Evolutionary conservation across 73 alveolate species (phyloP), one percentile per base, ranked within the genome.

Genomic region (Paramecium sonneborni): DNA sequence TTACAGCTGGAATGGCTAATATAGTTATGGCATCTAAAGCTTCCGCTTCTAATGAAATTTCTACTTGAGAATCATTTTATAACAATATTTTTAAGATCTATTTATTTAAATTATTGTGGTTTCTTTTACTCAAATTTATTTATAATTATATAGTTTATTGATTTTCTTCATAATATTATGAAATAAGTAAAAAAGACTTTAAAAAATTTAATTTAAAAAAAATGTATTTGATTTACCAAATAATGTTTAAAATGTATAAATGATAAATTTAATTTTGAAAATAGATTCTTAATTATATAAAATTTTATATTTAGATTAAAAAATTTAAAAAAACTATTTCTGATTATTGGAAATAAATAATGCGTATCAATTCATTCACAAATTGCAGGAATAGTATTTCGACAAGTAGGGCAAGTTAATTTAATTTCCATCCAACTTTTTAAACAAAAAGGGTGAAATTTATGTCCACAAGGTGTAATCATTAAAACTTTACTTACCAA

Each of bases 381-480:
- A 69, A n/a, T n/a, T 30, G 68, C 43, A 37, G 88, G 88, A 8
- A 76, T 76, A 37, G 21, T 26, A 18, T 76, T 37, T 7, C 88
- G n/a, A 28, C 88, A 76, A 41, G 46, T 35, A 37, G 88, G 88
- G 70, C 88, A 76, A 24, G 62, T 15, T 21, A 76, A 41, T 76
- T 76, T 35, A 5, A 76, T 21, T 24, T 76, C 46, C 70, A 37
- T 76, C 88, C 88, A 76, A 39, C 1, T 76, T 57, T 37, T 38
- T 12, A 76, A 14, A 39, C 88, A 76, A n/a, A 5, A 1, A 32
- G 46, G 39, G 23, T 76, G 88, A 39, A 76, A 76, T 39, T 76
- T 76, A 76, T 76, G 88, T 18, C 46, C 41, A 39, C 88, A 76
- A 12, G 88, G 88, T 1, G 88, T 76, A n/a, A 76, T 39, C 72